A percentile compares a stretch with the other conserved stretches of the same genome.
These are phyloP conservation scores for Crotalaria pallida DNA, from an alignment of 306 rosid genomes.

Conservation along the genomic window DNA sequence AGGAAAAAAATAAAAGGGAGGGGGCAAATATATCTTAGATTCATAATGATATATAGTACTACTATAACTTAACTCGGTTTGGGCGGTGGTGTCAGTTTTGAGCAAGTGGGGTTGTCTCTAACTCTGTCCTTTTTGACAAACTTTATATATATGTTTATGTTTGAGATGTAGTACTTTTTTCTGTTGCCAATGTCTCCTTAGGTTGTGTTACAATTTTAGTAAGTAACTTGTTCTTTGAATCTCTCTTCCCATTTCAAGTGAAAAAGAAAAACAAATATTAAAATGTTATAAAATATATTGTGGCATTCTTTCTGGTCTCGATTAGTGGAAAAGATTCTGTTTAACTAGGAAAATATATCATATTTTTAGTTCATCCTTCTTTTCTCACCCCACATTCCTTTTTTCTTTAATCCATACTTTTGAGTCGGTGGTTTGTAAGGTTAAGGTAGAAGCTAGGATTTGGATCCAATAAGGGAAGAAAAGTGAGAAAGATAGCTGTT, in stretches of 20 bases:
- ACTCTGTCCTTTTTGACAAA: conserved; percentile 35
- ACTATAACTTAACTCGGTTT: conserved; percentile 18
- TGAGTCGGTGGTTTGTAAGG: conserved; percentile 13
- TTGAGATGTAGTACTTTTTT: conserved; percentile 25
- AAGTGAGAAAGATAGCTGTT: neutral
- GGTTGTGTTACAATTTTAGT: conserved; percentile 56
- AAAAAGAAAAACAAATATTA: neutral
- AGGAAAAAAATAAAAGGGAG: no score
- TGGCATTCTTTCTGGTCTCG: conserved; percentile 37
- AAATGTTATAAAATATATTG: conserved; percentile 16
- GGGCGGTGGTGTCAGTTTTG: conserved; percentile 68
- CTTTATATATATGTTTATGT: conserved; percentile 30
- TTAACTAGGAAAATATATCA: conserved; percentile 35
- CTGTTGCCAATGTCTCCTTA: conserved; percentile 63
- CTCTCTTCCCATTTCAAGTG: conserved; percentile 49
- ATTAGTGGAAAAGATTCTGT: conserved; percentile 60
- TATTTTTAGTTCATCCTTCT: conserved; percentile 25
- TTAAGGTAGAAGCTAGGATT: conserved; percentile 1
- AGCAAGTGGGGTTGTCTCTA: no score
- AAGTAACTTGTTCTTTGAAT: conserved; percentile 59
- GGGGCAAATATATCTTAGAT: conserved; percentile 30
- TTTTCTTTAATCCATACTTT: neutral
- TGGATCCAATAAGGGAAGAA: conserved; percentile 2
- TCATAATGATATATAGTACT: conserved; percentile 29
- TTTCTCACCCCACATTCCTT: conserved; percentile 4